Conservation (phyloP, 257 asterid species). For the Salvia rosmarinus region DNA sequence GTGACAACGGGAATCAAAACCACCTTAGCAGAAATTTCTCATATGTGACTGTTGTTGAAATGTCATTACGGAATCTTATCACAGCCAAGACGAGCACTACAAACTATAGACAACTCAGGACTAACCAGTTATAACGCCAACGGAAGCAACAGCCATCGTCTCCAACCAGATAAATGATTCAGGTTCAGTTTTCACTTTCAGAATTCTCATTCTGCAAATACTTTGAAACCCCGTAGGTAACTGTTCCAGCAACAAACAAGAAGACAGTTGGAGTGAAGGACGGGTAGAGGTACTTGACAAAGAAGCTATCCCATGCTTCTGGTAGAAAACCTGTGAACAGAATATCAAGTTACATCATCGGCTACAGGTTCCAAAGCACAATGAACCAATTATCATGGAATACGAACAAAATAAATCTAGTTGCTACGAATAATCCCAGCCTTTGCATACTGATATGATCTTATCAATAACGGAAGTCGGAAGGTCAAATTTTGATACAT, state of each 20-base stretch:
- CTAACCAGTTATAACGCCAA: neutral
- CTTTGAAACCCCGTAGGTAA: conserved; percentile 73
- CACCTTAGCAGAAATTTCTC: neutral
- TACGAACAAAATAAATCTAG: neutral
- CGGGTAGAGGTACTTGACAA: conserved; percentile 88
- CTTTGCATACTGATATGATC: neutral
- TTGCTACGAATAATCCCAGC: neutral
- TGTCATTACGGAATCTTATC: neutral
- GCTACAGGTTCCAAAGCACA: neutral
- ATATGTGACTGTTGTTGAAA: neutral
- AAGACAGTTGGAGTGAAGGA: conserved; percentile 91
- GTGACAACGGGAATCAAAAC: too few species aligned
- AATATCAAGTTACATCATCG: neutral
- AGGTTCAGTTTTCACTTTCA: conserved; percentile 43
- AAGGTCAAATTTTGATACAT: neutral
- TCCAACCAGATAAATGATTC: conserved; percentile 9
- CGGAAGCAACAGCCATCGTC: neutral
- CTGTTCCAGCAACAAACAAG: conserved; percentile 90
- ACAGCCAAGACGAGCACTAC: neutral
- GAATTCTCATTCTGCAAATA: conserved; percentile 72
- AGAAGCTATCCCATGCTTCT: conserved; percentile 79
- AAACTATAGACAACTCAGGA: neutral
- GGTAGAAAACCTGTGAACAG: conserved; percentile 78
- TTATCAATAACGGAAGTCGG: neutral
- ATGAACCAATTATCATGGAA: neutral